Base-by-base conservation (phyloP, 768 basidiomycete species). In the Rhodotorula toruloides region DNA sequence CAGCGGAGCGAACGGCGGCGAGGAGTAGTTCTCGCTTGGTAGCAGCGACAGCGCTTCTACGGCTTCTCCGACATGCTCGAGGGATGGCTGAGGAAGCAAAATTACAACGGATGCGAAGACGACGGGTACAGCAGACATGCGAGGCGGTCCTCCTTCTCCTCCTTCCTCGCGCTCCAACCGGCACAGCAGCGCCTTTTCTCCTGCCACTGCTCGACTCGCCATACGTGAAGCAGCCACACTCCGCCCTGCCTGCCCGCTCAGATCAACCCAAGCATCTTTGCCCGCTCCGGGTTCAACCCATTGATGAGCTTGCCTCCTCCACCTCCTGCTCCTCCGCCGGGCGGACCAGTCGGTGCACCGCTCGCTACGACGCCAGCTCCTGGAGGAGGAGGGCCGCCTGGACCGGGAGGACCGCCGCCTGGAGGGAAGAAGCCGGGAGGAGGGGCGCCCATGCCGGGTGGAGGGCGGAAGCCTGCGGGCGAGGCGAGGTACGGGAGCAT, bases 181-280 rank as follows among this genome's bases (percentile, higher is more conserved):
- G 32, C 6, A 36, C 49, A 19, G 13, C 32, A 21, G 13, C 32
- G 7, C 52, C 25, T 16, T 39, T 37, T 37, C n/a, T 8, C 10
- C 21, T 25, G 16, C 8, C 25, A 13, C 34, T 36, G 25, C 34
- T 16, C 37, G n/a, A n/a, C n/a, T n/a, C n/a, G n/a, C n/a, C n/a
- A n/a, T n/a, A n/a, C n/a, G n/a, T n/a, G n/a, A n/a, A n/a, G n/a
- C n/a, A n/a, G n/a, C n/a, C n/a, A n/a, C n/a, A n/a, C 37, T 8
- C 37, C 10, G 9, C 53, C 8, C 11, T 8, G 9, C 22, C 44
- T 9, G n/a, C 31, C 42, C 31, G 25, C 54, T 58, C 31, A 70
- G 17, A 71, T 61, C 44, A 71, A 39, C 3, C 70, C 70, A 14
- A 71, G 36, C 70, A 71, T 71, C 58, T 55, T 47, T 37, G 70